Evolutionary conservation across 2,329 filamentous ascomycete genomes (phyloP).

Genomic region (Fusarium redolens): DNA sequence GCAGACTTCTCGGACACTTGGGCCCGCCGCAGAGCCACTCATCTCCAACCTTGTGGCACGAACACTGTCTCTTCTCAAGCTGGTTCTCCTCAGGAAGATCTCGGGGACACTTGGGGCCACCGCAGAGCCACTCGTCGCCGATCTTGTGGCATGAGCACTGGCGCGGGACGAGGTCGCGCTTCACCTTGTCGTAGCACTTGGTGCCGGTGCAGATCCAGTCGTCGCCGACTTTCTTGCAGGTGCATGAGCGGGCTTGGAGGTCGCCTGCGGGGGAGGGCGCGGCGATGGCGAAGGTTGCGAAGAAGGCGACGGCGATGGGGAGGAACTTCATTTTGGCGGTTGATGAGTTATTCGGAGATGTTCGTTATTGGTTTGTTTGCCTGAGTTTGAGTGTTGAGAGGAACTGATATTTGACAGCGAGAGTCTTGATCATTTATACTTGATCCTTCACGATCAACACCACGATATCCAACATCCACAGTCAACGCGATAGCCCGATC

Average conservation of each 20-base stretch:
- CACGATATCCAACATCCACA: background rate
- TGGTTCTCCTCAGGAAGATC: background rate
- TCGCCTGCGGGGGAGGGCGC: background rate
- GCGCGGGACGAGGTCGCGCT: background rate
- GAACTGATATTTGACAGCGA: fast-evolving
- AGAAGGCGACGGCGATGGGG: constrained; percentile 5
- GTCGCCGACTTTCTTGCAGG: background rate
- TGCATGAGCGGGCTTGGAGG: constrained; percentile 6
- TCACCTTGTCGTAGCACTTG: background rate
- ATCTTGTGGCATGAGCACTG: constrained; percentile 11
- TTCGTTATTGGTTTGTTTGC: background rate
- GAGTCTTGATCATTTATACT: background rate
- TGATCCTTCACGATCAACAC: fast-evolving
- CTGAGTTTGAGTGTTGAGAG: too few species aligned
- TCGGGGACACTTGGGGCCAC: background rate
- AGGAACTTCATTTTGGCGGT: constrained; percentile 23
- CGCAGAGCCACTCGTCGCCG: constrained; percentile 12
- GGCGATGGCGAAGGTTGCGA: constrained; percentile 20
- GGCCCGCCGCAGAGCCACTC: too few species aligned
- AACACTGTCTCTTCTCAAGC: constrained; percentile 3
- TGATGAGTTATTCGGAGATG: fast-evolving
- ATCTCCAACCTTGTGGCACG: background rate
- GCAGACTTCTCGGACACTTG: background rate
- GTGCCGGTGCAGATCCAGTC: constrained; percentile 14
- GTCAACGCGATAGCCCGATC: background rate